These are phyloP conservation scores for Lentinula raphanica DNA, from an alignment of 768 basidiomycete species.

Conservation along the genomic window DNA sequence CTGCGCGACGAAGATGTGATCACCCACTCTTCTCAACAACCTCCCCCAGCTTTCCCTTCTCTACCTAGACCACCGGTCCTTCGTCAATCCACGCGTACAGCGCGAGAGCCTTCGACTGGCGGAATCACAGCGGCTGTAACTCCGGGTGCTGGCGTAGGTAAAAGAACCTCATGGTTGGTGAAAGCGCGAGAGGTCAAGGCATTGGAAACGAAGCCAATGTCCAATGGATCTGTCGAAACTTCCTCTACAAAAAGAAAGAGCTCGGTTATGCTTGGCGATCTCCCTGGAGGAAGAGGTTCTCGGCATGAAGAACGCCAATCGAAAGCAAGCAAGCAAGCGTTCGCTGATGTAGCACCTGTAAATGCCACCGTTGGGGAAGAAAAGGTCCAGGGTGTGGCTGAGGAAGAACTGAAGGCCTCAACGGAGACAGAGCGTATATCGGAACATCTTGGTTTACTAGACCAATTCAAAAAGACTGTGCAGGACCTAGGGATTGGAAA, in stretches of 20 bases:
- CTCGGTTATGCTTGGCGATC: slow-evolving; percentile 33
- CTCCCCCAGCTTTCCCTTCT: slow-evolving; percentile 48
- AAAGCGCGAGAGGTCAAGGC: slow-evolving; percentile 74
- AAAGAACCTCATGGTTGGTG: slow-evolving; percentile 77
- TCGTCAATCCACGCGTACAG: slow-evolving; percentile 57
- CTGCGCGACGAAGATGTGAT: background rate
- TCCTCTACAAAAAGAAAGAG: slow-evolving; percentile 62
- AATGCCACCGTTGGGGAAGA: slow-evolving; percentile 10
- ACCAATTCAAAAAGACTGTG: slow-evolving; percentile 66
- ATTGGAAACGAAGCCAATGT: slow-evolving; percentile 45
- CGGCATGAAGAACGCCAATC: slow-evolving; percentile 37
- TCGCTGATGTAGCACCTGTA: slow-evolving; percentile 26
- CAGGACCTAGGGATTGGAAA: slow-evolving; percentile 60
- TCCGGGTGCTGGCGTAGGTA: slow-evolving; percentile 43
- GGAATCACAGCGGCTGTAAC: slow-evolving; percentile 30
- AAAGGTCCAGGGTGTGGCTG: slow-evolving; percentile 8
- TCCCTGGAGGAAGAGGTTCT: slow-evolving; percentile 29
- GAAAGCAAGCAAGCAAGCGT: slow-evolving; percentile 46
- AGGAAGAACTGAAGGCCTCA: slow-evolving; percentile 16
- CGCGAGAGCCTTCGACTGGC: slow-evolving; percentile 39
- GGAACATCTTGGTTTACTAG: slow-evolving; percentile 49
- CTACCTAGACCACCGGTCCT: slow-evolving; percentile 66
- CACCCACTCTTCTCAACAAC: slow-evolving; percentile 30
- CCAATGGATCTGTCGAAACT: slow-evolving; percentile 10
- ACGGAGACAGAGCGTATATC: slow-evolving; percentile 11